Conservation (phyloP, 768 basidiomycete genomes). For the Tubosaeta brunneosetosa region DNA sequence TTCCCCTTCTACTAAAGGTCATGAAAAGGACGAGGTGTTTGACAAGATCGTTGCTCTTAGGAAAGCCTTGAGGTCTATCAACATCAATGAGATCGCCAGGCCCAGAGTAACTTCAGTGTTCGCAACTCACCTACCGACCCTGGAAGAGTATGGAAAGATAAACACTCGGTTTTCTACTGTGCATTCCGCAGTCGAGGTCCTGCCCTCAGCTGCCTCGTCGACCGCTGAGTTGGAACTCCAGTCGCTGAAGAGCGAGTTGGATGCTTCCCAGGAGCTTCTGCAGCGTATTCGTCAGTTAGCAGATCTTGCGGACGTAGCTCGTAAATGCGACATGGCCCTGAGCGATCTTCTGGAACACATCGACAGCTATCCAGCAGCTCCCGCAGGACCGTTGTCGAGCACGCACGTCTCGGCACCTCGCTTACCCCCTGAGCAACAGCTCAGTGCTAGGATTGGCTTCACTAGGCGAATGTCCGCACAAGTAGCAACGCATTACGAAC, state of each 20-base stretch:
- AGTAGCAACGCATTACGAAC: constrained; percentile 39
- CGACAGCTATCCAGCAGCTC: constrained; percentile 72
- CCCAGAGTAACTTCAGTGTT: constrained; percentile 33
- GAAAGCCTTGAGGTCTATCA: constrained; percentile 57
- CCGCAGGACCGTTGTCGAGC: constrained; percentile 48
- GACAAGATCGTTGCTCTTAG: constrained; percentile 49
- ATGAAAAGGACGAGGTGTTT: constrained; percentile 44
- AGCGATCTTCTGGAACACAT: constrained; percentile 84
- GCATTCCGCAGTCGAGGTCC: constrained; percentile 37
- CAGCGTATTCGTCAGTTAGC: constrained; percentile 51
- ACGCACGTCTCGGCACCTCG: constrained; percentile 39
- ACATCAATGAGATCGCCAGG: constrained; percentile 50
- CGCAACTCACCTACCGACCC: constrained; percentile 47
- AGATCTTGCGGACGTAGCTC: constrained; percentile 45
- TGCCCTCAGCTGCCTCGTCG: constrained; percentile 43
- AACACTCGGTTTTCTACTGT: constrained; percentile 44
- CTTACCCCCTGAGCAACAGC: constrained; percentile 61
- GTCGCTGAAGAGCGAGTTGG: constrained; percentile 58
- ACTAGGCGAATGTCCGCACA: constrained; percentile 49
- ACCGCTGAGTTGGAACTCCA: constrained; percentile 54
- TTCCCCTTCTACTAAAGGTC: constrained; percentile 31
- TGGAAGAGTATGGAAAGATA: constrained; percentile 45
- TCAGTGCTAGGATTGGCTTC: constrained; percentile 58
- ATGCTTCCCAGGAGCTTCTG: constrained; percentile 45
- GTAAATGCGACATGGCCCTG: constrained; percentile 64